Base-by-base conservation (phyloP, 805 yeast species). In the Priceomyces medius region DNA sequence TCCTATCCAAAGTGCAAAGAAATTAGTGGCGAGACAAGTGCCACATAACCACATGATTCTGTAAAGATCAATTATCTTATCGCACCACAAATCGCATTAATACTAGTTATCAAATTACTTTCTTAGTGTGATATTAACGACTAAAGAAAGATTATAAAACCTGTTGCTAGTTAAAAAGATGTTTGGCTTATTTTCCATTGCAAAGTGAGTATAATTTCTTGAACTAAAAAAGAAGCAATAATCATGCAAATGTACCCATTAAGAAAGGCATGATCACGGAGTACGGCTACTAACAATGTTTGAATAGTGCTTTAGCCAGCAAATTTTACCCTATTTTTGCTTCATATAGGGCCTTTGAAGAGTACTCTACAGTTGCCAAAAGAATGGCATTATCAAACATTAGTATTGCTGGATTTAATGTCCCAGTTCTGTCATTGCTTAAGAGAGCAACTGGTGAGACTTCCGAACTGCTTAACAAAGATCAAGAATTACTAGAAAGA, bases 261-360 rank as follows among this genome's bases (percentile, higher is more conserved):
- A 31, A 9, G 34, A 17, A 17, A 31, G 21, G 34, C 21, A 31
- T 31, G 21, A 31, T 31, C 34, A 31, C 34, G 34, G 34, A 31
- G 34, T 20, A 13, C 19, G 31, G 10, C 29, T 41, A 46, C 49
- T 42, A 37, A 42, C 47, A 20, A 24, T 20, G 19, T 4, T 39
- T 35, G 9, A 16, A 9, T 40, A 69, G 76, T 36, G 41, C 60
- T 6, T 24, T 56, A 26, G 63, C 75, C 19, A 66, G 82, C 7
- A 65, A 79, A 26, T 67, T 71, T 8, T 78, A 80, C 58, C 89
- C 89, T 2, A 59, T 77, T 12, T 57, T 78, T 44, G 84, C 84
- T 38, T 78, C 88, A 3, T 81, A 69, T 60, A 74, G 68, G 46
- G 80, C 88, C 1, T 66, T 80, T 41, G 73, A 75, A 40, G 50